Base-by-base conservation (phyloP, 1,284 basidiomycete species). In the Ceratobasidium sp. region DNA sequence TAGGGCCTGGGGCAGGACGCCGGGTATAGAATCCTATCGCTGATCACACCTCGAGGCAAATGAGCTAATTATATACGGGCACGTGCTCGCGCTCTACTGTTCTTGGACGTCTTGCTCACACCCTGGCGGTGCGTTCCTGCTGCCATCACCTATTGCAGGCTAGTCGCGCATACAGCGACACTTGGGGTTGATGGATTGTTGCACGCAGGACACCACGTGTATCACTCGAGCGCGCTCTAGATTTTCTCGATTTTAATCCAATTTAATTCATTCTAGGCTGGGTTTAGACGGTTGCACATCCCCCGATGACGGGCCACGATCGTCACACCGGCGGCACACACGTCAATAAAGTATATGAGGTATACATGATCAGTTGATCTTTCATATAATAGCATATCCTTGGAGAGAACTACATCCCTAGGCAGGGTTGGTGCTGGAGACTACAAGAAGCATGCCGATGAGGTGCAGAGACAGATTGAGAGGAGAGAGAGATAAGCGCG, bases 341-440 rank as follows among this genome's bases (percentile, higher is more conserved):
- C n/a, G n/a, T n/a, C n/a, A n/a, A n/a, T n/a, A n/a, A n/a, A n/a
- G n/a, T n/a, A n/a, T n/a, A n/a, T n/a, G n/a, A n/a, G n/a, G n/a
- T n/a, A n/a, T n/a, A n/a, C n/a, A n/a, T 62, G 41, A 4, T 43
- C 21, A 62, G 59, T 62, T 26, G 16, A 9, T 35, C n/a, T 57
- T 54, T 11, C 50, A 28, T 23, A 50, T 52, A 67, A 30, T 38
- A 52, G 46, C 64, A 67, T 55, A 67, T 54, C 64, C 49, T 54
- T 26, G 50, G 30, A 55, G 46, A 64, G 38, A 58, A 67, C 64
- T 67, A 67, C 64, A 67, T 49, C 64, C 64, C 41, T 47, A n/a
- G 6, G 21, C 28, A 41, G 41, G 64, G 49, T 58, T 32, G 55
- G 30, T 41, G 55, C n/a, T 38, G 38, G 63, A 67, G 49, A 49